Evolutionary conservation across 2,329 filamentous ascomycete genomes (phyloP), one percentile per base, ranked within the genome.

Genomic region (Hymenoscyphus repandus): DNA sequence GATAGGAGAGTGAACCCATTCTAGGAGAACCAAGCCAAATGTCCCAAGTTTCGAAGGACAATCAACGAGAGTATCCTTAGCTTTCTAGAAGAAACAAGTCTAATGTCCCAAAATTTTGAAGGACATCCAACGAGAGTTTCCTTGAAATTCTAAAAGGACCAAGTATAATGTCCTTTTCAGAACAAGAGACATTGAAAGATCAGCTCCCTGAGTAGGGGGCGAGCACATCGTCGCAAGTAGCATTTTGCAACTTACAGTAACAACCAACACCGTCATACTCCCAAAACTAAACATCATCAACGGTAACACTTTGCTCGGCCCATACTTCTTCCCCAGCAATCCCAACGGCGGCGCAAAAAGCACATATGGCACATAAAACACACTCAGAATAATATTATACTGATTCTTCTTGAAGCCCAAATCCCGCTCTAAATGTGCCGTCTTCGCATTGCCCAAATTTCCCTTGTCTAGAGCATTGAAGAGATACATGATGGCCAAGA

Each of bases 361-460:
- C 33, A 88, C 85, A 64, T 86, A 89, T 0, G 86, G 86, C 6
- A 90, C 74, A 67, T 86, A 90, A 72, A 90, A 90, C 56, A 90
- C 82, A 46, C 75, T 77, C 33, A 89, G 68, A 43, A 88, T 76
- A 27, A 82, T 75, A 63, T 88, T 88, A 69, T 89, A 88, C 63
- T 88, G 76, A 55, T 81, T 75, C 1, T 69, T 66, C 39, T 74
- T 74, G 68, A 90, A 83, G 31, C 78, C 65, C 17, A 88, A 69
- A 59, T 82, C 77, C 20, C 69, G 70, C 11, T 62, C 62, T 47
- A 65, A 15, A 9, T 50, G 48, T 39, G 55, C 62, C 0, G 79
- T 83, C 62, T 83, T 70, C 2, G 79, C 78, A 62, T 82, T 82
- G 46, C 78, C 75, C 36, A 77, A 60, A 55, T 78, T 78, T 34